Base-by-base conservation (phyloP, 2,329 filamentous ascomycete species). In the Cladophialophora exuberans region DNA sequence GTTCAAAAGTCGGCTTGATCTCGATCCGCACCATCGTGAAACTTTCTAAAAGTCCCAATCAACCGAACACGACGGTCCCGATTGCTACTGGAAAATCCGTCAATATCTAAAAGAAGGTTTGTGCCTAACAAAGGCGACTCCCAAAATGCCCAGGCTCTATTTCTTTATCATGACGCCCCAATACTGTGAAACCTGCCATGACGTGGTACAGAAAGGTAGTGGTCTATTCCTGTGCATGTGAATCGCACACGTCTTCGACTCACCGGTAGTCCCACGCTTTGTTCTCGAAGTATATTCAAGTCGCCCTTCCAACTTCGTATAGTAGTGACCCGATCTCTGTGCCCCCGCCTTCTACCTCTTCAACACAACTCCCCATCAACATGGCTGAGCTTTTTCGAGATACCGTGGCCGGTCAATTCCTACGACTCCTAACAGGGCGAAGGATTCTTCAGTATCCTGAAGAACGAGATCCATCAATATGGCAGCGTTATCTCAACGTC, bases 51-150 rank as follows among this genome's bases (percentile, higher is more conserved):
- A 7, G 13, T 41, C 2, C 25, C 22, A n/a, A n/a, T 15, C 39
- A 3, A 42, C 9, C 22, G 13, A 42, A 10, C 15, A n/a, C n/a
- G n/a, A n/a, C n/a, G n/a, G n/a, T 18, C 26, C 39, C 22, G 39
- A 42, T 26, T n/a, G 20, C 61, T 70, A 9, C 70, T 73, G 43
- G 72, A 75, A 66, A 47, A 60, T 67, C 6, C 68, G 80, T 20
- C 67, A 67, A 26, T 80, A 77, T 54, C 65, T 71, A 2, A 78
- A 80, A 60, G 78, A 82, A 57, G 67, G 63, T 43, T 47, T 20
- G 20, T 47, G 18, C n/a, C 25, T 22, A 26, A 17, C 17, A 18
- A 23, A 20, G 46, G 25, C 33, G 31, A n/a, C 15, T n/a, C n/a
- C n/a, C n/a, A n/a, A n/a, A n/a, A n/a, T n/a, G 10, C 23, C 4